Percentiles rank a stretch among this genome's conserved stretches.
phyloP scores from a whole-genome alignment of 441 rosid genomes.

The Viola pubescens region DNA sequence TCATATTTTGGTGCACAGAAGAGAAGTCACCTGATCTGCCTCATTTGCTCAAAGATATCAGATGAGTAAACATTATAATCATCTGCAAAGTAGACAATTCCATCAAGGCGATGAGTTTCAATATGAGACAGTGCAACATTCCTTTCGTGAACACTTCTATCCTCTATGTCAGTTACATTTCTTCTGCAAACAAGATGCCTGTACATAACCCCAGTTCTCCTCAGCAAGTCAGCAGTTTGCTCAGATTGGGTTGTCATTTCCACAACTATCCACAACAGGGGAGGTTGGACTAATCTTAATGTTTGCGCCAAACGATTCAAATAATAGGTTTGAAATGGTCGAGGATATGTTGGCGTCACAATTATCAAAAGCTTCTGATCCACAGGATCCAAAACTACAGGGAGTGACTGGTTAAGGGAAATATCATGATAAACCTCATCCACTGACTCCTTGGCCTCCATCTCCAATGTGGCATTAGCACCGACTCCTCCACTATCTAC shows the following conservation, averaged over 20 bases:
- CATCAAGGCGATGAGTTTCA: constrained; percentile 51
- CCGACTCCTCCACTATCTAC: constrained; percentile 7
- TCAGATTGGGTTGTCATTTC: constrained; percentile 50
- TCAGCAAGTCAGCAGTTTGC: constrained; percentile 45
- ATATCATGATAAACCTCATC: constrained; percentile 9
- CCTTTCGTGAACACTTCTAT: constrained; percentile 41
- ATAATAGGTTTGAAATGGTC: constrained; percentile 37
- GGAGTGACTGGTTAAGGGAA: constrained; percentile 16
- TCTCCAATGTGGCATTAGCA: constrained; percentile 21
- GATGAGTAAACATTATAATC: constrained; percentile 31
- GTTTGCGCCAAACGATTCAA: constrained; percentile 43
- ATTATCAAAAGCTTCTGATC: constrained; percentile 44
- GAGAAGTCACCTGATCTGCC: constrained; percentile 41
- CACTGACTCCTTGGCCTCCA: constrained; percentile 18
- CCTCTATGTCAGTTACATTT: constrained; percentile 43
- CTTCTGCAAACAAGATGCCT: constrained; percentile 53
- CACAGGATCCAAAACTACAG: constrained; percentile 20
- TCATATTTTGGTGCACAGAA: not conserved
- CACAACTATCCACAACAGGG: constrained; percentile 64
- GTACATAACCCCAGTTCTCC: constrained; percentile 47
- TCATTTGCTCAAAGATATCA: constrained; percentile 53
- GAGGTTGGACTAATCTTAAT: constrained; percentile 40
- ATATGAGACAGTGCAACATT: constrained; percentile 57
- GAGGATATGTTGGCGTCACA: constrained; percentile 42
- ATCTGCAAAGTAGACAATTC: constrained; percentile 53